These are phyloP conservation scores for Medicago ruthenica DNA, from an alignment of 306 rosid genomes.

Conservation along the genomic window DNA sequence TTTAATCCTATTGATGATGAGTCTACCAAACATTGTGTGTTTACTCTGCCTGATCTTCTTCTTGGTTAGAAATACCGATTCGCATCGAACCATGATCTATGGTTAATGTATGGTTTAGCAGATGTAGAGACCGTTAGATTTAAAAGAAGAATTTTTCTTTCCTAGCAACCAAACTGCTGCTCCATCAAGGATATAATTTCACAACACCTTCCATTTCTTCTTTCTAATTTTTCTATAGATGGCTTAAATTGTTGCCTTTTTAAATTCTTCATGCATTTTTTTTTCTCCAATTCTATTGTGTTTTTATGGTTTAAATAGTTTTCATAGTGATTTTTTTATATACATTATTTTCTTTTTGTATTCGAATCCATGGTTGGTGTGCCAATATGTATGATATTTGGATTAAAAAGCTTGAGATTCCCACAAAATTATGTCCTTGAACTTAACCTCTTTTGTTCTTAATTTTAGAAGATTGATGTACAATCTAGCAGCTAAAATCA, in stretches of 20 bases:
- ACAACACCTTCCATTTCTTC: neutral
- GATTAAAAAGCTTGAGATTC: neutral
- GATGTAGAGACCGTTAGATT: neutral
- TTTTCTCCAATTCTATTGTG: neutral
- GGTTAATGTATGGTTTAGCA: neutral
- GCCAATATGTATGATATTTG: neutral
- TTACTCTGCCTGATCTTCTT: slow-evolving; percentile 40
- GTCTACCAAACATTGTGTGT: slow-evolving; percentile 12
- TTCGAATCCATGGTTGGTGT: neutral
- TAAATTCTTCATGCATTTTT: neutral
- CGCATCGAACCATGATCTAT: neutral
- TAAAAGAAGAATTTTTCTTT: neutral
- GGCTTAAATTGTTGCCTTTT: neutral
- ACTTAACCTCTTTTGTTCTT: neutral
- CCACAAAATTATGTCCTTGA: no score
- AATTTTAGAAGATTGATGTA: no score
- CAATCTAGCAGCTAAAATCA: neutral
- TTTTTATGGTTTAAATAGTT: neutral
- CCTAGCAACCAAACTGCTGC: neutral
- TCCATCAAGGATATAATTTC: neutral
- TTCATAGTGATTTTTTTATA: neutral
- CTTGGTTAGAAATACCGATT: neutral
- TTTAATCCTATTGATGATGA: slow-evolving; percentile 56
- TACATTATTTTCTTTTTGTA: no score
- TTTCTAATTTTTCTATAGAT: neutral